Base-by-base conservation (phyloP, 2,329 filamentous ascomycete genomes). In the Onygenales sp. region DNA sequence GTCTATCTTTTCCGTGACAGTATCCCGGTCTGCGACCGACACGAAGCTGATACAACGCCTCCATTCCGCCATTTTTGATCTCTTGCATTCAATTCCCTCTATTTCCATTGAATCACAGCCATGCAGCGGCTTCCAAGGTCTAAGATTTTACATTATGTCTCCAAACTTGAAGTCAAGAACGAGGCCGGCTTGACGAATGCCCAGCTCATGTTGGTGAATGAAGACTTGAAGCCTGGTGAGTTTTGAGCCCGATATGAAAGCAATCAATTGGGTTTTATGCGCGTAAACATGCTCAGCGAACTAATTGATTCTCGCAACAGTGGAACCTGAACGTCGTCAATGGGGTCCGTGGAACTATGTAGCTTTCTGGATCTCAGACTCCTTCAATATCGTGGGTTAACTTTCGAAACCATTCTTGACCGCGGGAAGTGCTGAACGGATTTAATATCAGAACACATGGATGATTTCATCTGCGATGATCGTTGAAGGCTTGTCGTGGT, bases 321-420 rank as follows among this genome's bases (percentile, higher is more conserved):
- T 96, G 50, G 89, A 94, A 66, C 83, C 83, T 13, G 82, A 81
- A 58, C 82, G 88, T 54, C 83, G 91, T 52, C 82, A 88, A 79
- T 96, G 91, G 90, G 83, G 84, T 14, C 74, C 86, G 33, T 89
- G 86, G 82, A 95, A 95, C 69, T 95, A 90, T 66, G 86, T 95
- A 42, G 87, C 83, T 11, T 93, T 93, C 66, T 92, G 88, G 88
- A 80, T 93, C 63, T 85, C 87, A 33, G 87, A 92, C 70, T 86
- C 83, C 0, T 89, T 91, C 74, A 92, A 92, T 68, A 88, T 93
- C 66, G 76, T 77, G 61, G 64, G 72, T 65, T 10, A n/a, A 39
- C 21, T 10, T 11, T 46, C 21, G 21, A 39, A 39, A 27, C 3
- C 9, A 9, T 27, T 9, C 9, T 43, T 31, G 21, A 31, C 40